These are phyloP conservation scores for Penicillium hordei DNA, from an alignment of 2,329 filamentous ascomycete species.

Conservation along the genomic window DNA sequence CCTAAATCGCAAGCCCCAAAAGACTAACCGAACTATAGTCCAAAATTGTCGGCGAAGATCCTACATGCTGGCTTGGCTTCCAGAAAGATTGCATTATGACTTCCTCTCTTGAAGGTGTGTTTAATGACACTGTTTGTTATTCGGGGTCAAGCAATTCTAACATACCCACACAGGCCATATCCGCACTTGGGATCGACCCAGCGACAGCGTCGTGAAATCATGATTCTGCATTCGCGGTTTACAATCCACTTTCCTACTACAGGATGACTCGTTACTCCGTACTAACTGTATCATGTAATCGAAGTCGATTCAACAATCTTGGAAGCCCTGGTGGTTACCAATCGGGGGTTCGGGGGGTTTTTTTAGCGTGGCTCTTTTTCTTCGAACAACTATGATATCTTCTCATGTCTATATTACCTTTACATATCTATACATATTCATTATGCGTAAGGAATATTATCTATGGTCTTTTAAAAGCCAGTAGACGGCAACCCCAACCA, in stretches of 20 bases:
- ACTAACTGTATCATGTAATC: neutral
- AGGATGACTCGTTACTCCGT: neutral
- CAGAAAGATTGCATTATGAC: slow-evolving; percentile 91
- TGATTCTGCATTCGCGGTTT: slow-evolving; percentile 18
- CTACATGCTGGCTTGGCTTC: slow-evolving; percentile 87
- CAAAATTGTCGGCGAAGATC: slow-evolving; percentile 81
- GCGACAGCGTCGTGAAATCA: slow-evolving; percentile 36
- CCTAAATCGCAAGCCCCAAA: neutral
- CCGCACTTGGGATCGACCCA: slow-evolving; percentile 70
- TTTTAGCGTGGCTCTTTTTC: neutral
- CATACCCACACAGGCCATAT: slow-evolving; percentile 61
- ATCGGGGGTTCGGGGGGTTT: neutral
- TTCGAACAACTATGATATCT: neutral
- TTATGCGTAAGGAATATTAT: neutral
- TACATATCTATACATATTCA: neutral
- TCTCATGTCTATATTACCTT: neutral
- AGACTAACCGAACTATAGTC: slow-evolving; percentile 52
- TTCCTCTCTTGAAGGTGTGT: slow-evolving; percentile 81
- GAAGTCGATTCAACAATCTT: neutral
- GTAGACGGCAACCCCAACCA: too few relatives aligned
- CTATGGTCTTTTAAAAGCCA: neutral
- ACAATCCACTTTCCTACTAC: neutral
- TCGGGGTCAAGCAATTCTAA: slow-evolving; percentile 11
- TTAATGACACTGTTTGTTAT: slow-evolving; percentile 8
- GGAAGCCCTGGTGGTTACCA: neutral